phyloP scores from a whole-genome alignment of 441 rosid genomes.

The Corymbia calophylla region DNA sequence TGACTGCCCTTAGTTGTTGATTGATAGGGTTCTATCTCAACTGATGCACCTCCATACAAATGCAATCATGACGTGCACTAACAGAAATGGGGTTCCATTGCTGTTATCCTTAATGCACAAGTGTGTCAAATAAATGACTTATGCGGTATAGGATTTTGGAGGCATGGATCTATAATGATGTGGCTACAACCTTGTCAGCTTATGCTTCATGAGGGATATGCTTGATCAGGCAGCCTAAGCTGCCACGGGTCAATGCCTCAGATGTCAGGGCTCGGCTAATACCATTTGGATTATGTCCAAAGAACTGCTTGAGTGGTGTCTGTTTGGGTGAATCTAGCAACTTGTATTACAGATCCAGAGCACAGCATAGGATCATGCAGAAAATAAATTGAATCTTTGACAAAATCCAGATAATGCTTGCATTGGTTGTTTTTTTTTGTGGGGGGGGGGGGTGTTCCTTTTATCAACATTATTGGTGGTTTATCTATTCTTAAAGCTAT shows the following conservation, averaged over 20 bases:
- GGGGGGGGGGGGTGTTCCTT: too few relatives aligned
- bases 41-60: background rate
- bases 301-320: background rate
- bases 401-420: background rate
- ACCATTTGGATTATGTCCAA: background rate
- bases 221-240: background rate
- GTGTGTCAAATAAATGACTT: background rate
- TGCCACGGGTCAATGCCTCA: background rate
- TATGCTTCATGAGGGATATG: background rate
- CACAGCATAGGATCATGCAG: background rate
- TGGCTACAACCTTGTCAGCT: background rate
- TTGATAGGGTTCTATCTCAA: background rate
- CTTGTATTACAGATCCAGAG: background rate
- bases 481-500: background rate
- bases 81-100: background rate
- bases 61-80: background rate
- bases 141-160: background rate
- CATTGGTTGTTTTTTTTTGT: background rate
- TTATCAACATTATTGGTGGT: background rate
- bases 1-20: background rate
- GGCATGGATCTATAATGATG: background rate
- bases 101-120: background rate
- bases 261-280: background rate
- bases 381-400: background rate
- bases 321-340: background rate